These are phyloP conservation scores for Fusarium albidum DNA, from an alignment of 2,329 filamentous ascomycete genomes.

Conservation along the genomic window DNA sequence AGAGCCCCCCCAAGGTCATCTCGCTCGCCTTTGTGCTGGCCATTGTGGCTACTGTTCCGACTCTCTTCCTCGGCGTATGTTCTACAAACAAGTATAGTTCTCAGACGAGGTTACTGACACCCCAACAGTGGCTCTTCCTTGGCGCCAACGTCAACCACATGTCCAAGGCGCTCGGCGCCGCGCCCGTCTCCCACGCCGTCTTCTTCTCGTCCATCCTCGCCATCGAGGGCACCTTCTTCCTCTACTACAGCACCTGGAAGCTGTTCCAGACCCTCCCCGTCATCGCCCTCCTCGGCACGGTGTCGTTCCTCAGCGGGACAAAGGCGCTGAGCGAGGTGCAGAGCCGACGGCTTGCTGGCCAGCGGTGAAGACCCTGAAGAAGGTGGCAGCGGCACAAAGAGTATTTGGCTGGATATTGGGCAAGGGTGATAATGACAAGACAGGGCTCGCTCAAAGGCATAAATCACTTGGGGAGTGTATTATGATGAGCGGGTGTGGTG, in stretches of 20 bases:
- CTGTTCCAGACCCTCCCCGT: slow-evolving; percentile 88
- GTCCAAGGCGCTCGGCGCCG: slow-evolving; percentile 74
- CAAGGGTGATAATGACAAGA: neutral
- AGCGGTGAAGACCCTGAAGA: slow-evolving; percentile 53
- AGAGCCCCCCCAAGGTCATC: slow-evolving; percentile 81
- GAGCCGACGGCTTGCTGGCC: slow-evolving; percentile 80
- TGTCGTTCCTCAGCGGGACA: slow-evolving; percentile 86
- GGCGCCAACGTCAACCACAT: slow-evolving; percentile 87
- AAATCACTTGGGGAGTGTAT: slow-evolving; percentile 1
- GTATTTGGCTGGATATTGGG: slow-evolving; percentile 2
- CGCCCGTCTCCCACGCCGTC: slow-evolving; percentile 80
- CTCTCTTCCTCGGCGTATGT: slow-evolving; percentile 74
- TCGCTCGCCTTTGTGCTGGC: slow-evolving; percentile 79
- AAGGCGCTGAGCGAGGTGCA: slow-evolving; percentile 94
- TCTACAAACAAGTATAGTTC: no score
- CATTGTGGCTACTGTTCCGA: slow-evolving; percentile 77
- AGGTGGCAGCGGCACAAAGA: neutral
- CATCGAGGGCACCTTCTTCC: slow-evolving; percentile 91
- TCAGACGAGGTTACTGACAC: slow-evolving; percentile 30
- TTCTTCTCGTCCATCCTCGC: slow-evolving; percentile 89
- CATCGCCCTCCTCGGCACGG: slow-evolving; percentile 70
- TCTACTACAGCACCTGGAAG: slow-evolving; percentile 94
- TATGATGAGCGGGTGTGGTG: slow-evolving; percentile 1
- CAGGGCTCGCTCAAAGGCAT: slow-evolving; percentile 7
- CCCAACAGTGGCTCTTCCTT: slow-evolving; percentile 75